Evolutionary conservation across 2,329 filamentous ascomycete genomes (phyloP).

Genomic region (Aspergillus sp.): DNA sequence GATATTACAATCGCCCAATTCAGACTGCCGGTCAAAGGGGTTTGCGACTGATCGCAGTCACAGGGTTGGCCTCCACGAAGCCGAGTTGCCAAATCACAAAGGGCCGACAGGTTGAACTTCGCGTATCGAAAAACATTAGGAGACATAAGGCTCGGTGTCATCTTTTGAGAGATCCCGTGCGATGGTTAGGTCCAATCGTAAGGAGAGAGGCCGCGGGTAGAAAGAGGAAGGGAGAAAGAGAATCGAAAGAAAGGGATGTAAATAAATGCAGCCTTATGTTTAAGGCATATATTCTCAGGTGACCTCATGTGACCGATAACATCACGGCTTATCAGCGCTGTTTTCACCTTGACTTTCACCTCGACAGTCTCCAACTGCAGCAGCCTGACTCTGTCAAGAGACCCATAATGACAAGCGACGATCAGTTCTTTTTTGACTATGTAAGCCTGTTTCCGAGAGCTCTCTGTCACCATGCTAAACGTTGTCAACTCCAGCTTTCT

Average conservation of each 20-base stretch:
- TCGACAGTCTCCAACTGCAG: background rate
- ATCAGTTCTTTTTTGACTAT: constrained; percentile 67
- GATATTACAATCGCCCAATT: background rate
- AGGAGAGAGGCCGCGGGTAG: no score
- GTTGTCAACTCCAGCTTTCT: constrained; percentile 38
- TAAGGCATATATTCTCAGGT: background rate
- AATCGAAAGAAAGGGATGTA: no score
- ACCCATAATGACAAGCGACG: constrained; percentile 63
- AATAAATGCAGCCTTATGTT: background rate
- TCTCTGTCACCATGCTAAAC: background rate
- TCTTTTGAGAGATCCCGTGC: background rate
- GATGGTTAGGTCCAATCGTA: no score
- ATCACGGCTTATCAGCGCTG: constrained; percentile 3
- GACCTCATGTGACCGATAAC: constrained; percentile 11
- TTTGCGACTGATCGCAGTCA: background rate
- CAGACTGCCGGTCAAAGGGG: background rate
- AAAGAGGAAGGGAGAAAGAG: constrained; percentile 1
- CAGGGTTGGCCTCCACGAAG: background rate
- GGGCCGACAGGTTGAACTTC: background rate
- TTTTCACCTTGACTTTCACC: no score
- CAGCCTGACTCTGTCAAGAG: constrained; percentile 3
- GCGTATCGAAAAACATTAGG: background rate
- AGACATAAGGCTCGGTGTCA: background rate
- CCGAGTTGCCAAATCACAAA: background rate
- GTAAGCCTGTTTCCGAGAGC: constrained; percentile 41